Conservation (phyloP, 129 eudicot genomes). For the Daucus carota region DNA sequence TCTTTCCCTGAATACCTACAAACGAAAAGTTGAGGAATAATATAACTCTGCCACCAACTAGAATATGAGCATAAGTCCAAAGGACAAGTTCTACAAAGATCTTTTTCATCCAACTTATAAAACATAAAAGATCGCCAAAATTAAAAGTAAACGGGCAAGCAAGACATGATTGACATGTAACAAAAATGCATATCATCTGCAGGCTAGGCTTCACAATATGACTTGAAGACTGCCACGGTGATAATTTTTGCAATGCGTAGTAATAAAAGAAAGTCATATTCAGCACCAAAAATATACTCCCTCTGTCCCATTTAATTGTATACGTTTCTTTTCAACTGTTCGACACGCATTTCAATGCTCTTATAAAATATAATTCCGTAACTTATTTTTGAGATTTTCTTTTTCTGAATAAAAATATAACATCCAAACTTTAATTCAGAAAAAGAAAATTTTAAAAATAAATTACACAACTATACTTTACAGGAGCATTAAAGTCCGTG, state of each 20-base stretch:
- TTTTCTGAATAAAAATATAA: too few relatives aligned
- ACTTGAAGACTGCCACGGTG: not conserved
- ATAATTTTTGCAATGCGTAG: not conserved
- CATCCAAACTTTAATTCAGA: too few relatives aligned
- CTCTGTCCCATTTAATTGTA: too few relatives aligned
- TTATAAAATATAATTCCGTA: too few relatives aligned
- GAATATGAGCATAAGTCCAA: not conserved
- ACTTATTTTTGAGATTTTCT: too few relatives aligned
- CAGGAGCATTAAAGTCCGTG: too few relatives aligned
- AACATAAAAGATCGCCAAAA: not conserved
- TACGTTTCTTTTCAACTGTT: too few relatives aligned
- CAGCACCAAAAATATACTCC: too few relatives aligned
- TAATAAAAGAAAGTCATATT: not conserved
- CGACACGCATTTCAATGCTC: too few relatives aligned
- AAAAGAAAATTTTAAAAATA: too few relatives aligned
- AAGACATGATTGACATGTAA: not conserved
- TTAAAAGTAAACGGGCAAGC: not conserved
- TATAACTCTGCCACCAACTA: not conserved
- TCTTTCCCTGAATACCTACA: slow-evolving; percentile 93
- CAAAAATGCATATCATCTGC: not conserved
- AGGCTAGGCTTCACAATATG: not conserved
- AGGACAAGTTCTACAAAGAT: not conserved
- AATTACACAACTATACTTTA: too few relatives aligned
- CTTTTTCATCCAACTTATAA: not conserved
- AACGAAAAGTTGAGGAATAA: not conserved